phyloP scores from a whole-genome alignment of 805 yeast genomes.

The Lipomyces sp. region DNA sequence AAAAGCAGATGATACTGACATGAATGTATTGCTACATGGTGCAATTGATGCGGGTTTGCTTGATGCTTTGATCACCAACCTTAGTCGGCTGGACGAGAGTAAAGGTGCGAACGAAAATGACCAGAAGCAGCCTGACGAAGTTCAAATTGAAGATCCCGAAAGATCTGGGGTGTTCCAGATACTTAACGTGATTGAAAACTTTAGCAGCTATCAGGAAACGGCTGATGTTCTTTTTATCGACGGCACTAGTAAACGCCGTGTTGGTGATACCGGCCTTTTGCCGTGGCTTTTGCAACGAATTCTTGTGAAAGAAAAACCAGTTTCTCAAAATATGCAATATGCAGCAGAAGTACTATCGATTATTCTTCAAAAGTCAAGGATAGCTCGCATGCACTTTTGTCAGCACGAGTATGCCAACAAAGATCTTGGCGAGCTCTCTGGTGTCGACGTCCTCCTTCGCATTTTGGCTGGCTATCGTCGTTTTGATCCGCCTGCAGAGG shows the following conservation, averaged over 20 bases:
- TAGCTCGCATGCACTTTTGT: constrained; percentile 16
- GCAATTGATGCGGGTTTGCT: constrained; percentile 23
- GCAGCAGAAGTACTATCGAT: constrained; percentile 39
- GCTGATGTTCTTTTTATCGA: constrained; percentile 26
- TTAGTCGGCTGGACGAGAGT: constrained; percentile 31
- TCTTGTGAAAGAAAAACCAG: constrained; percentile 29
- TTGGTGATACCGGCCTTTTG: constrained; percentile 29
- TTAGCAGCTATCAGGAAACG: constrained; percentile 16
- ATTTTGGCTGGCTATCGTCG: constrained; percentile 29
- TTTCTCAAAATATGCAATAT: constrained; percentile 37
- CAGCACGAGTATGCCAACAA: constrained; percentile 8
- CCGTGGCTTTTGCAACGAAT: constrained; percentile 36
- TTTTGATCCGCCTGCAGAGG: constrained; percentile 33
- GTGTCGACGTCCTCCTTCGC: constrained; percentile 35
- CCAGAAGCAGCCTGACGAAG: constrained; percentile 14
- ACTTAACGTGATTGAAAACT: constrained; percentile 35
- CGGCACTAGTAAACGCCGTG: background rate
- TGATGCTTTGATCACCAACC: constrained; percentile 20
- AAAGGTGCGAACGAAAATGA: constrained; percentile 15
- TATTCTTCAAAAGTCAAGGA: constrained; percentile 29
- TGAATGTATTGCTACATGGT: constrained; percentile 21
- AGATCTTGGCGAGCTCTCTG: constrained; percentile 23
- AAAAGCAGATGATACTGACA: constrained; percentile 22
- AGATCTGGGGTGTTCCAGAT: constrained; percentile 34
- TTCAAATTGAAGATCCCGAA: constrained; percentile 26